Evolutionary conservation across 2,329 filamentous ascomycete genomes (phyloP).

Genomic region (Rhexocercosporidium sp.): DNA sequence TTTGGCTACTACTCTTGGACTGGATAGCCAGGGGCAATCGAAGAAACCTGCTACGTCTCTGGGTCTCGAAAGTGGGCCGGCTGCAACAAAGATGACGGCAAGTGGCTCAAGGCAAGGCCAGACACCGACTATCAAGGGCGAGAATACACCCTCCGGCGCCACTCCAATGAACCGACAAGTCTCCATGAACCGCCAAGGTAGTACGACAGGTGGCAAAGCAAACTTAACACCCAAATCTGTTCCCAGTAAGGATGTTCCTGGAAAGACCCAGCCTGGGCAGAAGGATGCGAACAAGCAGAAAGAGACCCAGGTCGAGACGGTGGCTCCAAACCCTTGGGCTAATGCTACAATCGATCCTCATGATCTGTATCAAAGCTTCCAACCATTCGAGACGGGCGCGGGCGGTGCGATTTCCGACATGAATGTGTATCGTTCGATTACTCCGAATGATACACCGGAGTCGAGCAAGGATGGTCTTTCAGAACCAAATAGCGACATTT

Average conservation of each 20-base stretch:
- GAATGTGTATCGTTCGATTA: slow-evolving; percentile 58
- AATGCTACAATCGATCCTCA: slow-evolving; percentile 59
- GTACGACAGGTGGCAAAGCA: slow-evolving; percentile 49
- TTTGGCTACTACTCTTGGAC: slow-evolving; percentile 53
- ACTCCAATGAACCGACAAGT: slow-evolving; percentile 55
- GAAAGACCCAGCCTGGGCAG: slow-evolving; percentile 33
- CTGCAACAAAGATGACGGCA: slow-evolving; percentile 40
- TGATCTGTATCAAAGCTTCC: slow-evolving; percentile 51
- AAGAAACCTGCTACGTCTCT: slow-evolving; percentile 24
- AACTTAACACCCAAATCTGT: slow-evolving; percentile 29
- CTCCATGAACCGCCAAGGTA: slow-evolving; percentile 57
- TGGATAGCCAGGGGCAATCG: slow-evolving; percentile 56
- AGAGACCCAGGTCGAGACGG: slow-evolving; percentile 36
- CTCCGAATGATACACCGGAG: slow-evolving; percentile 68
- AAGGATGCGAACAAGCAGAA: slow-evolving; percentile 36
- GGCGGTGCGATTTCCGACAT: slow-evolving; percentile 58
- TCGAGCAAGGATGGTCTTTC: slow-evolving; percentile 65
- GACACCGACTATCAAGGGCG: slow-evolving; percentile 48
- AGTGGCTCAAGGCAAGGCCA: slow-evolving; percentile 45
- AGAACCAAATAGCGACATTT: slow-evolving; percentile 66
- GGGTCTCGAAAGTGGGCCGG: slow-evolving; percentile 41
- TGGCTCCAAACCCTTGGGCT: slow-evolving; percentile 44
- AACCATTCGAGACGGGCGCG: slow-evolving; percentile 48
- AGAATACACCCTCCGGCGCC: slow-evolving; percentile 41
- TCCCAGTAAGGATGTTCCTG: slow-evolving; percentile 30